Evolutionary conservation across 306 rosid genomes (phyloP).

Genomic region (Rubus idaeus): DNA sequence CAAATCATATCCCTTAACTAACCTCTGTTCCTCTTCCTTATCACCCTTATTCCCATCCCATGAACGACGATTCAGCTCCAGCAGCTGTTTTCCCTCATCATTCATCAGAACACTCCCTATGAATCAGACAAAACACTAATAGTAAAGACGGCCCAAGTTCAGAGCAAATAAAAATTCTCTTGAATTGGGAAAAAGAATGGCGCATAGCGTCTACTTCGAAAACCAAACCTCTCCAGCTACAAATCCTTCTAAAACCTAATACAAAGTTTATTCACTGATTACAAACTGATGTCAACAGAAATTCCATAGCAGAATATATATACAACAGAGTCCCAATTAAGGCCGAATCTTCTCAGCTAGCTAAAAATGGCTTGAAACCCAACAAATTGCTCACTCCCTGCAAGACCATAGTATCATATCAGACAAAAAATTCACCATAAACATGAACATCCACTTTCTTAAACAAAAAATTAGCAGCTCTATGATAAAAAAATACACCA

Average conservation of each 20-base stretch:
- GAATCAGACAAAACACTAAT: slow-evolving; percentile 38
- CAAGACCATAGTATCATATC: slow-evolving; percentile 26
- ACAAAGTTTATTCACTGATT: slow-evolving; percentile 35
- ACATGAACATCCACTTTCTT: neutral
- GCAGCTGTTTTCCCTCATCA: slow-evolving; percentile 38
- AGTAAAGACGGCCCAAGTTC: slow-evolving; percentile 31
- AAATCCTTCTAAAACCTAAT: slow-evolving; percentile 22
- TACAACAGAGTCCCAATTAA: slow-evolving; percentile 17
- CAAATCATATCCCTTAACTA: slow-evolving; percentile 40
- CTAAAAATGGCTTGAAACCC: slow-evolving; percentile 33
- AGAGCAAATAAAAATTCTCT: slow-evolving; percentile 37
- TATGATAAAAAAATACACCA: neutral
- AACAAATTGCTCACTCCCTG: slow-evolving; percentile 32
- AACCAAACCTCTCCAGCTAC: slow-evolving; percentile 24
- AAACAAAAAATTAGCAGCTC: neutral
- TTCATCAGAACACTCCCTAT: slow-evolving; percentile 56
- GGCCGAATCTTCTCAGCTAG: slow-evolving; percentile 23
- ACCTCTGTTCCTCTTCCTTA: slow-evolving; percentile 33
- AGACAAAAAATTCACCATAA: neutral
- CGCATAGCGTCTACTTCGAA: slow-evolving; percentile 30
- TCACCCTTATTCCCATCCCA: slow-evolving; percentile 41
- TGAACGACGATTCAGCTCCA: slow-evolving; percentile 32
- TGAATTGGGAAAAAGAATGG: slow-evolving; percentile 35
- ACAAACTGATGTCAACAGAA: slow-evolving; percentile 8
- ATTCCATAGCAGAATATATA: slow-evolving; percentile 6